Evolutionary conservation across 2,329 filamentous ascomycete species (phyloP), one percentile per base, ranked within the genome.

Genomic region (Trichophyton verrucosum): DNA sequence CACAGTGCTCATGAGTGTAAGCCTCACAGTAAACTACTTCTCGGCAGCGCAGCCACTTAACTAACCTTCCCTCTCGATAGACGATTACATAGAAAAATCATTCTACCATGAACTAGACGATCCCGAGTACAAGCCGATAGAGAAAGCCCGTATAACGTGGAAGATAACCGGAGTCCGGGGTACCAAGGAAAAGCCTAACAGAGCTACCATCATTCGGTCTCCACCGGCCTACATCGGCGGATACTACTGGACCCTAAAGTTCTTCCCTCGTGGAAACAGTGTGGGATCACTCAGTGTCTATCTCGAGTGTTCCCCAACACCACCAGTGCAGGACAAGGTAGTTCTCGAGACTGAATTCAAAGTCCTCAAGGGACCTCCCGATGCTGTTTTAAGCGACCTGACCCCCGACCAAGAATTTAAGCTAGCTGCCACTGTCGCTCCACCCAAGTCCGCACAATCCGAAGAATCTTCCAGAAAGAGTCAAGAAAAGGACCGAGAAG

Each of bases 181-280:
- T 57, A 85, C 82, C 11, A 79, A 76, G 58, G 81, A 85, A 57
- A 78, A 78, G 2, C 83, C 82, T 2, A 85, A 85, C 66, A 77
- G 77, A 47, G 78, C 80, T 42, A 75, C 78, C 46, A 74, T 85
- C 64, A 82, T 85, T 78, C 79, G 78, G 33, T 86, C 83, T 4
- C 80, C 78, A 0, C 68, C 77, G 4, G 79, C 82, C 9, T 77
- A 72, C 27, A 74, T 86, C 61, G 83, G 81, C 20, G 82, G 81
- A 20, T 79, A 81, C 63, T 82, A 84, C 68, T 86, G 83, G 83
- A 82, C 80, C 60, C 81, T 86, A 73, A 86, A 86, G 69, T 82
- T 85, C 68, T 85, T 82, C 65, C 83, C 83, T 1, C 78, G 78
- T 51, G 83, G 83, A 20, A 84, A 85, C 66, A 79, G 81, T 64